A percentile compares a stretch with the other conserved stretches of the same genome.
These are phyloP conservation scores for Lachnellula cervina DNA, from an alignment of 2,329 filamentous ascomycete species.

Conservation along the genomic window DNA sequence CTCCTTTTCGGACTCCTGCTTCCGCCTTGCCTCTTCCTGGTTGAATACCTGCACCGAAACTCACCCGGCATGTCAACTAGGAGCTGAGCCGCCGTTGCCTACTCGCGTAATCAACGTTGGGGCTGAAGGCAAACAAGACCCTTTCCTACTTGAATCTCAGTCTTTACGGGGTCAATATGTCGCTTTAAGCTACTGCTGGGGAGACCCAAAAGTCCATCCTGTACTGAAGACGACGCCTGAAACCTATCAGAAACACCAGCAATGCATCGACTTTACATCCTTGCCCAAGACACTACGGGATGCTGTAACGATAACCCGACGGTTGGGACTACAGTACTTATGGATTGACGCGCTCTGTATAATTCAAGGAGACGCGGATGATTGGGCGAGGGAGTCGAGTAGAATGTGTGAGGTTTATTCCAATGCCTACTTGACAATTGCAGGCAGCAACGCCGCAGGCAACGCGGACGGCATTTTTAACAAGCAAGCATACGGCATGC, in stretches of 20 bases:
- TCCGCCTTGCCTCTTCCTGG: too few species aligned
- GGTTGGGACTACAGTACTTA: conserved; percentile 8
- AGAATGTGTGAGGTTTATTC: conserved; percentile 8
- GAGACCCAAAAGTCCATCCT: neutral
- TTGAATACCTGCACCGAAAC: too few species aligned
- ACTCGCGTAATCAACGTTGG: too few species aligned
- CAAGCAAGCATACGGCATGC: too few species aligned
- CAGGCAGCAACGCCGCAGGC: neutral
- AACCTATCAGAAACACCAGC: neutral
- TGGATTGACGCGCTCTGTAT: conserved; percentile 18
- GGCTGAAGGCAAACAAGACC: too few species aligned
- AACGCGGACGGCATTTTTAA: too few species aligned
- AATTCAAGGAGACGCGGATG: conserved; percentile 7
- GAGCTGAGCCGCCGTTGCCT: too few species aligned
- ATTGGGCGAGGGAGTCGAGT: conserved; percentile 2
- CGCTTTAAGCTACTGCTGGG: neutral
- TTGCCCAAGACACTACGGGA: conserved; percentile 1
- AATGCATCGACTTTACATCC: neutral
- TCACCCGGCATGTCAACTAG: too few species aligned
- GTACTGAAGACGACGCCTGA: neutral
- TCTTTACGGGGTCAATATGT: neutral
- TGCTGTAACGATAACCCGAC: conserved; percentile 1
- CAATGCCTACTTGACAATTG: conserved; percentile 6
- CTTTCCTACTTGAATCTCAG: too few species aligned
- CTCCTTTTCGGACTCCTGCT: too few species aligned